These are phyloP conservation scores for Ophiocordyceps australis DNA, from an alignment of 2,329 filamentous ascomycete genomes.

Conservation along the genomic window DNA sequence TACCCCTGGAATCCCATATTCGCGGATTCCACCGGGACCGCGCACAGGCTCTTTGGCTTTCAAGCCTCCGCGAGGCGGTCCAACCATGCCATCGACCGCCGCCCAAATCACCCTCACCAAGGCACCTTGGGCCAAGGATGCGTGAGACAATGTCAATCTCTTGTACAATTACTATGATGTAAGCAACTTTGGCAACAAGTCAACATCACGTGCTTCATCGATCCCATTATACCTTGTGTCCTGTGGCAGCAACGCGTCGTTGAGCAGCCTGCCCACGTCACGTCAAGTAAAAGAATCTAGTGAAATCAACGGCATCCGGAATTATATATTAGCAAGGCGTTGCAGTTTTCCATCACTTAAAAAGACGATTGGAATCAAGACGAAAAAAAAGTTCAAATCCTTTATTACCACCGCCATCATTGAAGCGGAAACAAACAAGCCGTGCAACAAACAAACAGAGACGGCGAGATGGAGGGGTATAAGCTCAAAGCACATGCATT, in stretches of 20 bases:
- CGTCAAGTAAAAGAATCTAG: too few species aligned
- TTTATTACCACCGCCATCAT: constrained; percentile 3
- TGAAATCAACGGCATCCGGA: too few species aligned
- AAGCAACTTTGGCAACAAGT: too few species aligned
- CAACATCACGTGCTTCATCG: too few species aligned
- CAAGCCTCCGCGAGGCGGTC: constrained; percentile 6
- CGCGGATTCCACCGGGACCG: constrained; percentile 14
- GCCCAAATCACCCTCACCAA: constrained; percentile 23
- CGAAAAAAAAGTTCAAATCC: too few species aligned
- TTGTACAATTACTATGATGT: too few species aligned
- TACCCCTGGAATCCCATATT: constrained; percentile 18
- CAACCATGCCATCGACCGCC: constrained; percentile 10
- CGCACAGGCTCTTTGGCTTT: constrained; percentile 8
- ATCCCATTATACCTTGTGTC: too few species aligned
- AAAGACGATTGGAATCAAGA: too few species aligned
- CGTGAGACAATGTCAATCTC: constrained; percentile 1
- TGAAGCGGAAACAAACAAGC: constrained; percentile 3
- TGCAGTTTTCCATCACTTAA: too few species aligned
- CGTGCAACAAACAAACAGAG: constrained; percentile 2
- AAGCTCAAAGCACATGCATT: constrained; percentile 8
- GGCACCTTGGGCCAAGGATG: constrained; percentile 25
- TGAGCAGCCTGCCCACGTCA: too few species aligned
- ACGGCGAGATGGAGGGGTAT: constrained; percentile 9
- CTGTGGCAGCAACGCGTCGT: too few species aligned
- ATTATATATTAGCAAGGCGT: too few species aligned